A percentile compares a stretch with the other conserved stretches of the same genome.
These are phyloP conservation scores for Dimocarpus longan DNA, from an alignment of 345 rosid genomes.

Conservation along the genomic window DNA sequence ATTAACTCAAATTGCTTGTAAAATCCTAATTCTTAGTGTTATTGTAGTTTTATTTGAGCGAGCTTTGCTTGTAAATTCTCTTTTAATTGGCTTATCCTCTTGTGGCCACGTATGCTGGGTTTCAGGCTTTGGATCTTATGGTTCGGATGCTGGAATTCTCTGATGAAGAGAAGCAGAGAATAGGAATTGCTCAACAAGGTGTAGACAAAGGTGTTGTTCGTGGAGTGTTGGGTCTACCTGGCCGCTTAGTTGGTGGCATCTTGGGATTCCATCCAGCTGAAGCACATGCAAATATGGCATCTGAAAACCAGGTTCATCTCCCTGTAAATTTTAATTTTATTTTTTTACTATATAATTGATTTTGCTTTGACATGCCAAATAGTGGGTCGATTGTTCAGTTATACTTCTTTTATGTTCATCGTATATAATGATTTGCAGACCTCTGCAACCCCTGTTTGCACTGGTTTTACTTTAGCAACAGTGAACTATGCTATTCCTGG, in stretches of 20 bases:
- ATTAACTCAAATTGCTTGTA: background rate
- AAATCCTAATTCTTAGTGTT: background rate
- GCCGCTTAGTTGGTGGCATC: constrained; percentile 95
- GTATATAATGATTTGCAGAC: no score
- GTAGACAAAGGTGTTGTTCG: constrained; percentile 86
- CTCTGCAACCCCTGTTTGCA: no score
- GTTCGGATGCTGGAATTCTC: constrained; percentile 96
- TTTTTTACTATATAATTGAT: background rate
- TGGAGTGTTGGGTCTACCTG: constrained; percentile 92
- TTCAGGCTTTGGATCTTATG: constrained; percentile 92
- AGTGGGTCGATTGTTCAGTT: no score
- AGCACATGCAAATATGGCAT: constrained; percentile 49
- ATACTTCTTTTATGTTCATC: no score
- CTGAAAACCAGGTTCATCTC: constrained; percentile 73
- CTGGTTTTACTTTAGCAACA: no score
- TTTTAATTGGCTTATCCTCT: background rate
- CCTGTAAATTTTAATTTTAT: background rate
- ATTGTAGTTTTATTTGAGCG: background rate
- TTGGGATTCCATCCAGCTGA: constrained; percentile 68
- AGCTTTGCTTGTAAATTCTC: background rate
- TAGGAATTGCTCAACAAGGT: constrained; percentile 86
- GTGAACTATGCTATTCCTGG: no score
- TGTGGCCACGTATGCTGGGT: background rate
- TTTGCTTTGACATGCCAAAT: background rate
- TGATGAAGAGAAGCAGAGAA: constrained; percentile 92